Conservation (phyloP, 139 green algal genomes). For the Penium margaritaceum region DNA sequence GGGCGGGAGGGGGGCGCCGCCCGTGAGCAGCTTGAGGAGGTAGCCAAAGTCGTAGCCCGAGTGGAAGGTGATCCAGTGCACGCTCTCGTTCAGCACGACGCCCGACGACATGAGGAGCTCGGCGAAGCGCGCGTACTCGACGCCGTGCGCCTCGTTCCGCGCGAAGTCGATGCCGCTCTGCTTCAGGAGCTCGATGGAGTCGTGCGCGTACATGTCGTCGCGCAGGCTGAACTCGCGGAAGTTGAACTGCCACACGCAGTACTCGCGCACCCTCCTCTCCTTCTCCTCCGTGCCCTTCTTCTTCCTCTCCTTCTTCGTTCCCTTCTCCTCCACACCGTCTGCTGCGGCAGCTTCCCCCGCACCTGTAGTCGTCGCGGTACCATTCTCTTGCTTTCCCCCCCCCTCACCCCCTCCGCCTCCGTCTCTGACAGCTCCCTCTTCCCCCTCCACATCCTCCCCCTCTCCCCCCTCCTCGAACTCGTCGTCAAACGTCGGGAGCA, state of each 20-base stretch:
- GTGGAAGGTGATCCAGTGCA: conserved; percentile 84
- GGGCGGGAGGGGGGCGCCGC: conserved; percentile 70
- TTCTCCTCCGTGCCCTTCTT: too few relatives aligned
- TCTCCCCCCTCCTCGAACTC: not conserved
- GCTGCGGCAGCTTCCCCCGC: too few relatives aligned
- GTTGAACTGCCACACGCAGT: conserved; percentile 93
- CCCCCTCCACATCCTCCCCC: too few relatives aligned
- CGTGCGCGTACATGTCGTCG: conserved; percentile 89
- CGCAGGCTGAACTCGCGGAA: conserved; percentile 87
- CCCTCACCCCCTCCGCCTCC: too few relatives aligned
- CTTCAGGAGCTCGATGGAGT: conserved; percentile 94
- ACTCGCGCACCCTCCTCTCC: too few relatives aligned
- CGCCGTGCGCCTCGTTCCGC: conserved; percentile 71
- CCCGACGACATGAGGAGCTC: conserved; percentile 92
- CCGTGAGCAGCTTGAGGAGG: conserved; percentile 92
- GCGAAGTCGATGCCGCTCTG: conserved; percentile 94
- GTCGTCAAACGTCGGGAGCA: conserved; percentile 61
- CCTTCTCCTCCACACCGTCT: too few relatives aligned
- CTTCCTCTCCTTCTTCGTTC: too few relatives aligned
- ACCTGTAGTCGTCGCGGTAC: too few relatives aligned
- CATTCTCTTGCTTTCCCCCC: too few relatives aligned
- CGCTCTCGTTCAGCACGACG: conserved; percentile 90
- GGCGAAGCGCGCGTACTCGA: conserved; percentile 80
- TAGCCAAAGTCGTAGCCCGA: conserved; percentile 95
- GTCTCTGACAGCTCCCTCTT: too few relatives aligned